Evolutionary conservation across 306 rosid genomes (phyloP).

Genomic region (Crotalaria pallida): DNA sequence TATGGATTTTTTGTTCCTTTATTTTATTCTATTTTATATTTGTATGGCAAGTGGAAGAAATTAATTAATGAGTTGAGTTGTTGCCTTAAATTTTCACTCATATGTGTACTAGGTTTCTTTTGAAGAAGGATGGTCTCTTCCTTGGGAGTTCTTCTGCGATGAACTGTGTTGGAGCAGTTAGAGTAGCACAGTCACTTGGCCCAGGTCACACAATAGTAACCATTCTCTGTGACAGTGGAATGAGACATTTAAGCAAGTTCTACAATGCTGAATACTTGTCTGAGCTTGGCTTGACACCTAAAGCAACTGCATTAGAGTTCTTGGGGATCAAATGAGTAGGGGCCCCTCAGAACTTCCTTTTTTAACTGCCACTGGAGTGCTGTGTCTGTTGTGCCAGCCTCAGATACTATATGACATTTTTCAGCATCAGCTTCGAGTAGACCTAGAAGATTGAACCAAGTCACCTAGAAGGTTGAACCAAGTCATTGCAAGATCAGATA

Average conservation of each 20-base stretch:
- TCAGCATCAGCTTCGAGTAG: not conserved
- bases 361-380: not conserved
- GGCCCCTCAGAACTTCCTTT: not conserved
- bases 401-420: not conserved
- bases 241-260: slow-evolving; percentile 95
- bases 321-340: slow-evolving; percentile 42
- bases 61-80: not conserved
- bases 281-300: slow-evolving; percentile 63
- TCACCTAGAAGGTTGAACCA: too few relatives aligned
- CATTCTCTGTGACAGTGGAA: slow-evolving; percentile 85
- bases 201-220: slow-evolving; percentile 89
- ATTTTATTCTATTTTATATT: not conserved
- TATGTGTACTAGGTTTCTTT: slow-evolving; percentile 49
- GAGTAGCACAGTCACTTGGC: slow-evolving; percentile 66
- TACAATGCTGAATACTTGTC: slow-evolving; percentile 55
- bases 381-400: not conserved
- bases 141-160: slow-evolving; percentile 89
- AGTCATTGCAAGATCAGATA: not conserved
- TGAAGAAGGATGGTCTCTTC: slow-evolving; percentile 83
- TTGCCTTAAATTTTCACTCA: not conserved
- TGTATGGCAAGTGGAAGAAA: not conserved
- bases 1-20: not conserved
- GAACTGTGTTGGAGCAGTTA: slow-evolving; percentile 95
- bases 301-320: slow-evolving; percentile 68
- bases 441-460: not conserved